Evolutionary conservation across 2,329 filamentous ascomycete genomes (phyloP).

Genomic region (Atkinsonella texensis): DNA sequence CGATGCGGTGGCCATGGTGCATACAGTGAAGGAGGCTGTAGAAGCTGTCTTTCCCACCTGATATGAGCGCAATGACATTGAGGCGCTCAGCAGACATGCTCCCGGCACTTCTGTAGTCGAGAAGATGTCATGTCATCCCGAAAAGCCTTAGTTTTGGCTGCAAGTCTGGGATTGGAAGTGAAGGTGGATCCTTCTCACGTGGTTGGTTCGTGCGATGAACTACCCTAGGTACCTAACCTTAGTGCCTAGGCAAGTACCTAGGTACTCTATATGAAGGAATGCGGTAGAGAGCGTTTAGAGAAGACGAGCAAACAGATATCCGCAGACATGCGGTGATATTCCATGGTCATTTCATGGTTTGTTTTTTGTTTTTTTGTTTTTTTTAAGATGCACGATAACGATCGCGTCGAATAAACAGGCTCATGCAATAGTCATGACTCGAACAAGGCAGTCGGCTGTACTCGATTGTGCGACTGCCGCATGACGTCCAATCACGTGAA

Average conservation of each 20-base stretch:
- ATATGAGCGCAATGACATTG: slow-evolving; percentile 84
- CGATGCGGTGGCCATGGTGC: slow-evolving; percentile 69
- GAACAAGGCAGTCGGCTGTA: neutral
- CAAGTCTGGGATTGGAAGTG: neutral
- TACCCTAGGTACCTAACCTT: too few relatives aligned
- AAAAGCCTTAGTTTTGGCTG: neutral
- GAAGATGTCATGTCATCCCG: neutral
- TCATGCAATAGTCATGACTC: neutral
- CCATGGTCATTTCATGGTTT: too few relatives aligned
- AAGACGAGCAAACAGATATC: too few relatives aligned
- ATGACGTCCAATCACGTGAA: neutral
- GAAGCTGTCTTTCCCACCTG: slow-evolving; percentile 94
- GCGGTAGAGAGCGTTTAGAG: too few relatives aligned
- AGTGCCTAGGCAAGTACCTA: too few relatives aligned
- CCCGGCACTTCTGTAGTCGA: neutral
- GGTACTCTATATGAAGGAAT: too few relatives aligned
- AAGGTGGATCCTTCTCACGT: neutral
- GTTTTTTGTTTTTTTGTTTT: neutral
- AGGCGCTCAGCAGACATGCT: slow-evolving; percentile 34
- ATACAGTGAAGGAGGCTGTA: slow-evolving; percentile 86
- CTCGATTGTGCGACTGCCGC: neutral
- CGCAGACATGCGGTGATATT: too few relatives aligned
- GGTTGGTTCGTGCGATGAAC: neutral
- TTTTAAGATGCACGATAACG: neutral
- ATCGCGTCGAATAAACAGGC: neutral